Evolutionary conservation across 169 alveolate species (phyloP).

Genomic region (Eimeria necatrix): DNA sequence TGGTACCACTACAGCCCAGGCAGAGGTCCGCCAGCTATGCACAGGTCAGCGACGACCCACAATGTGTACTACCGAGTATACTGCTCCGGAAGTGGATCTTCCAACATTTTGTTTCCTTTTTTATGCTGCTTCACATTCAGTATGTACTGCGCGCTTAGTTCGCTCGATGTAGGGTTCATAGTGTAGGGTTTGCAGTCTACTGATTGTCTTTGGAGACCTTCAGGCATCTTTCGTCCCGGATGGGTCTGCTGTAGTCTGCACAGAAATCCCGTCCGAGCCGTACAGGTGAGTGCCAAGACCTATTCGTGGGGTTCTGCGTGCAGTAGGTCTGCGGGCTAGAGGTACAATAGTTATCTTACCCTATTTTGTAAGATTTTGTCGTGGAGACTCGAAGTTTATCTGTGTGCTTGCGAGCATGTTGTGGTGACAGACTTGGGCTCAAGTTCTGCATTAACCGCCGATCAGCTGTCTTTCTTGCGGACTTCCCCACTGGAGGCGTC

Average conservation of each 20-base stretch:
- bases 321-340: background rate
- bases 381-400: no score
- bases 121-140: background rate
- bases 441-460: slow-evolving; percentile 46
- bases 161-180: background rate
- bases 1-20: background rate
- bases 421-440: slow-evolving; percentile 14
- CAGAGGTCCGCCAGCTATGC: slow-evolving; percentile 14
- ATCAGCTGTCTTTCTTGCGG: slow-evolving; percentile 5
- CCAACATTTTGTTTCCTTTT: background rate
- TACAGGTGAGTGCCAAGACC: background rate
- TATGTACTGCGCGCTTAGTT: no score
- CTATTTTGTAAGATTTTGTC: no score
- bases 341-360: no score
- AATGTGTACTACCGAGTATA: no score
- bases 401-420: background rate
- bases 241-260: slow-evolving; percentile 55
- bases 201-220: no score
- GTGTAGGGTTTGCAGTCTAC: background rate
- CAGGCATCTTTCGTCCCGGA: slow-evolving; percentile 49
- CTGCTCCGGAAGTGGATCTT: no score
- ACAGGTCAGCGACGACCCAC: background rate
- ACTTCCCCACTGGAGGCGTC: background rate
- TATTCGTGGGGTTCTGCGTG: background rate
- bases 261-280: slow-evolving; percentile 44